Evolutionary conservation across 331 rosid genomes (phyloP).

Genomic region (Malus hybrid): DNA sequence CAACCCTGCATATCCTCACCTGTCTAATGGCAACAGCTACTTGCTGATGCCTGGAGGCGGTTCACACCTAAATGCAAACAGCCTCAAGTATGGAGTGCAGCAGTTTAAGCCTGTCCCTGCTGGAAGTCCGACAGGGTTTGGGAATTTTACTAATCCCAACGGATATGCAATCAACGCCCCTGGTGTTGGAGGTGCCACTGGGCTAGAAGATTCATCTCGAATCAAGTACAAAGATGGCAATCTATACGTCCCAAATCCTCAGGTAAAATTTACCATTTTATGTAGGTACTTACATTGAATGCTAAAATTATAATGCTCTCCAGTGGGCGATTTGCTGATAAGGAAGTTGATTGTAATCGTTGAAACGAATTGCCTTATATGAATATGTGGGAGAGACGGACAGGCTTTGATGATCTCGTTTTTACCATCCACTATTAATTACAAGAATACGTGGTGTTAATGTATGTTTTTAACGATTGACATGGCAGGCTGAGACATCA

Average conservation of each 20-base stretch:
- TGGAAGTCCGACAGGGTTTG: slow-evolving; percentile 79
- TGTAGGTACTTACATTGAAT: neutral
- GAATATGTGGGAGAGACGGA: neutral
- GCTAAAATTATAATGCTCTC: neutral
- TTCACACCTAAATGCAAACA: slow-evolving; percentile 74
- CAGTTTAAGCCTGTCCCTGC: slow-evolving; percentile 87
- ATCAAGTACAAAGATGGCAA: slow-evolving; percentile 84
- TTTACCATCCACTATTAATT: neutral
- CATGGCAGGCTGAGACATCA: slow-evolving; percentile 78
- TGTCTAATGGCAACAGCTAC: slow-evolving; percentile 76
- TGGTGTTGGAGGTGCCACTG: slow-evolving; percentile 84
- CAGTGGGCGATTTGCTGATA: neutral
- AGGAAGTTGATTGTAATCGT: neutral
- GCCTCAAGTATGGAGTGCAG: slow-evolving; percentile 84
- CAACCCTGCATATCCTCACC: slow-evolving; percentile 83
- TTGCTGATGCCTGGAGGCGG: slow-evolving; percentile 89
- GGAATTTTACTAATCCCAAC: slow-evolving; percentile 64
- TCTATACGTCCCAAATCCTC: slow-evolving; percentile 87
- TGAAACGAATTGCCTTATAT: neutral
- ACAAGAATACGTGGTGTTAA: neutral
- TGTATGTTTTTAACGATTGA: neutral
- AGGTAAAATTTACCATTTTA: slow-evolving; percentile 35
- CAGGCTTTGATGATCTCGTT: neutral
- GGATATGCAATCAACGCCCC: slow-evolving; percentile 81
- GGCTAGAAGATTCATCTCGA: slow-evolving; percentile 84